Percentiles rank a stretch among this genome's conserved stretches.
Conservation (phyloP, 2,329 filamentous ascomycete species). For the Cordyceps cateniannulata region DNA sequence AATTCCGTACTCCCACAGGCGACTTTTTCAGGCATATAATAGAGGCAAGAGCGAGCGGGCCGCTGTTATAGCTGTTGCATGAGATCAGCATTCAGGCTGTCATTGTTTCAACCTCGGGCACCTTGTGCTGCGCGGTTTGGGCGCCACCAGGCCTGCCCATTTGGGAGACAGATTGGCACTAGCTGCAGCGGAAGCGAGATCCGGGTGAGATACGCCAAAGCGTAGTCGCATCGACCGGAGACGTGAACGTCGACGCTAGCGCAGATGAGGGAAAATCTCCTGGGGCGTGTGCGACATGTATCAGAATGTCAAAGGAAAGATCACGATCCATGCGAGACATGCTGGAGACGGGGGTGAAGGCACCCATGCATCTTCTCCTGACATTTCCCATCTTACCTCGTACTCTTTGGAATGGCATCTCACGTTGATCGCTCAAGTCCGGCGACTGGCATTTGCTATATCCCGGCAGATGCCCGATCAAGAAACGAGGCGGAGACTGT, state of each 20-base stretch:
- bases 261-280: background rate
- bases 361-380: background rate
- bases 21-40: background rate
- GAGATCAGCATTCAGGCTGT: background rate
- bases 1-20: background rate
- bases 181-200: constrained; percentile 6
- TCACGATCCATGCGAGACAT: constrained; percentile 11
- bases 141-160: no score
- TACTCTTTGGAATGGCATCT: background rate
- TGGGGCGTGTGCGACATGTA: constrained; percentile 10
- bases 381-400: background rate
- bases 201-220: constrained; percentile 5
- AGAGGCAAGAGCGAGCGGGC: background rate
- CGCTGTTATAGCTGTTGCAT: background rate
- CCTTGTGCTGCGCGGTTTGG: no score
- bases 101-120: background rate
- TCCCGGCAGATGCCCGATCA: background rate
- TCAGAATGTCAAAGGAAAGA: background rate
- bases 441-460: background rate
- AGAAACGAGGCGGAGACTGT: background rate
- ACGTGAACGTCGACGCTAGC: background rate
- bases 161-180: background rate
- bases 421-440: background rate
- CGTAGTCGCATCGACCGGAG: background rate
- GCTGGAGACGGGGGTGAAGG: background rate